Percentiles rank a stretch among this genome's conserved stretches.
Evolutionary conservation across 371 early-diverging fungal genomes (phyloP).

Genomic region (Mortierella sp.): DNA sequence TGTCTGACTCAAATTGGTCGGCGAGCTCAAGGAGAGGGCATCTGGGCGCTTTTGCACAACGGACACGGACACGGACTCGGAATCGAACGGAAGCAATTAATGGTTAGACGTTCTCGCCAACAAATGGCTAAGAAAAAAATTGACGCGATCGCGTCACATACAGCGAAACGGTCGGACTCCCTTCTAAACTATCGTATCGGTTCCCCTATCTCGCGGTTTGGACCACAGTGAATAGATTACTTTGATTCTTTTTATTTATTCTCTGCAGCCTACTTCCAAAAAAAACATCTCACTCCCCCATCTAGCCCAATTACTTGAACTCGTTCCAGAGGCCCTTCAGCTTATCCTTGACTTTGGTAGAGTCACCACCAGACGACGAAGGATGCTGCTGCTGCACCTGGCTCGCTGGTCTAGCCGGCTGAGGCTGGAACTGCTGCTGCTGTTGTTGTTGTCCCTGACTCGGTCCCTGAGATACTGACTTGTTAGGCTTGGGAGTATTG

Average conservation of each 20-base stretch:
- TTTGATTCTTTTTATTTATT: neutral
- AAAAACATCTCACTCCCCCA: neutral
- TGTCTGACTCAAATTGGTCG: conserved; percentile 1
- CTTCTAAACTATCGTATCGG: neutral
- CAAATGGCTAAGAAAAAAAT: neutral
- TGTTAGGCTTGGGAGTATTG: conserved; percentile 15
- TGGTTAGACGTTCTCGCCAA: neutral
- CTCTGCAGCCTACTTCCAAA: neutral
- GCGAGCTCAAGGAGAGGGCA: conserved; percentile 1
- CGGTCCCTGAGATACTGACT: neutral
- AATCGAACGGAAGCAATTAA: neutral
- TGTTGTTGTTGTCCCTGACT: conserved; percentile 19
- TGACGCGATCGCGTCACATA: neutral
- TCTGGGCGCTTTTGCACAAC: neutral
- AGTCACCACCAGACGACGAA: conserved; percentile 24
- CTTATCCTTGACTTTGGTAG: conserved; percentile 40
- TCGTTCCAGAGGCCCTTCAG: conserved; percentile 41
- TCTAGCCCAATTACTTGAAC: conserved; percentile 8
- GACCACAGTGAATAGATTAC: neutral
- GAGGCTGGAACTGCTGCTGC: conserved; percentile 26
- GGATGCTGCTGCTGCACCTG: conserved; percentile 35
- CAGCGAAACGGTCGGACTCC: neutral
- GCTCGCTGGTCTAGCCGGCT: conserved; percentile 24
- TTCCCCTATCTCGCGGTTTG: too few species aligned
- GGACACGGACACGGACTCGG: neutral